Evolutionary conservation across 2,329 filamentous ascomycete species (phyloP), one percentile per base, ranked within the genome.

Genomic region (Thielaviopsis ethacetica): DNA sequence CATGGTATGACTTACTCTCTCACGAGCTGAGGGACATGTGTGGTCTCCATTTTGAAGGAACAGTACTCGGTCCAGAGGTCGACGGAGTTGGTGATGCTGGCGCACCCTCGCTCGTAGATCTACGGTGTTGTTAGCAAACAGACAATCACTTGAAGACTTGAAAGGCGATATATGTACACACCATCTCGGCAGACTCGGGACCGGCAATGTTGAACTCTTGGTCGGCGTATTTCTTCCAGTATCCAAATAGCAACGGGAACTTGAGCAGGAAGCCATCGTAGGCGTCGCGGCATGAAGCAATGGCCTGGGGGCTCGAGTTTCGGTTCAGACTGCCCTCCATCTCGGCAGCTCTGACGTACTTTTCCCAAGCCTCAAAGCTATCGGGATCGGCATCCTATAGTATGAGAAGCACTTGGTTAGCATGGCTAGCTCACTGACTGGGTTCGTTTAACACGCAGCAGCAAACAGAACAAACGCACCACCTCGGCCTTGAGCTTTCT

Each of bases 181-280:
- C 90, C 86, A 96, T 94, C 71, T 97, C 93, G 58, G 93, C 93
- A 51, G 91, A 91, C 75, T 98, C 93, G 5, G 93, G 94, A 19
- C 93, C 93, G 4, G 90, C 90, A 64, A 98, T 95, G 56, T 90
- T 90, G 73, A 98, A 98, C 68, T 98, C 93, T 63, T 95, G 79
- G 67, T 97, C 91, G 67, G 93, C 93, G 78, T 97, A 98, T 71
- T 96, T 97, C 76, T 97, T 97, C 93, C 93, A 98, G 75, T 97
- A 98, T 57, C 91, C 93, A 67, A 97, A 98, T 47, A 97, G 82
- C 12, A 97, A 79, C 2, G 93, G 93, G 64, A 96, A 98, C 68
- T 95, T 96, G 62, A 88, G 82, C 22, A 98, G 84, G 68, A 98
- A 94, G 54, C 86, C 83, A 70, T 98, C 91, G 75, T 95, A 97